Conservation (phyloP, 331 rosid genomes). For the Rosa hybrid region DNA sequence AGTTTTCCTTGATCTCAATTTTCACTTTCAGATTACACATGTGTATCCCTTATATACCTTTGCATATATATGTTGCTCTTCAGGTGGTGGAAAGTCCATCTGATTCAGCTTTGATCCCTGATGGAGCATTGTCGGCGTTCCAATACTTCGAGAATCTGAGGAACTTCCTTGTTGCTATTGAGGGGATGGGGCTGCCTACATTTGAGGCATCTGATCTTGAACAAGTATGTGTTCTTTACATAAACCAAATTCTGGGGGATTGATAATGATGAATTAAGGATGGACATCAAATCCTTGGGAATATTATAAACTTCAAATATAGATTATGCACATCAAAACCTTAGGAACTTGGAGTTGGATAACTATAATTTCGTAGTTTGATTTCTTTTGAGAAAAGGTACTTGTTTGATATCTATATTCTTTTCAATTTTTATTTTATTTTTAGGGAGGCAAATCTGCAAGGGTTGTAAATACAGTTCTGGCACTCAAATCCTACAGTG, state of each 20-base stretch:
- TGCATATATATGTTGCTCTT: constrained; percentile 3
- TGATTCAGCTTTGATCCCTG: constrained; percentile 79
- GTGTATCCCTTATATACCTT: background rate
- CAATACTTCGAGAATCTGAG: constrained; percentile 96
- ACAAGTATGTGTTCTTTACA: constrained; percentile 60
- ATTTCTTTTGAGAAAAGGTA: background rate
- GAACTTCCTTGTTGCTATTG: constrained; percentile 86
- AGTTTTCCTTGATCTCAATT: background rate
- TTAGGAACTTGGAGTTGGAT: background rate
- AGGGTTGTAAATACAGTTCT: constrained; percentile 79
- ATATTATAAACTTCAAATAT: background rate
- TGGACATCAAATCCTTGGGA: background rate
- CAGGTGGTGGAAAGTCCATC: constrained; percentile 97
- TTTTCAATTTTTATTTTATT: background rate
- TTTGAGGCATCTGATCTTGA: constrained; percentile 99
- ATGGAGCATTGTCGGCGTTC: constrained; percentile 93
- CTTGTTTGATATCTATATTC: background rate
- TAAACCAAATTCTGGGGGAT: background rate
- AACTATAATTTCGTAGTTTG: background rate
- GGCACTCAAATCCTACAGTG: constrained; percentile 80
- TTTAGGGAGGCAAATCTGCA: constrained; percentile 90
- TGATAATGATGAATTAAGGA: background rate
- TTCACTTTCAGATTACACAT: background rate
- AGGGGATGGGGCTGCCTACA: constrained; percentile 86
- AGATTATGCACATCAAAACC: background rate